These are phyloP conservation scores for Ustilago loliicola DNA, from an alignment of 1,284 basidiomycete genomes.

Conservation along the genomic window DNA sequence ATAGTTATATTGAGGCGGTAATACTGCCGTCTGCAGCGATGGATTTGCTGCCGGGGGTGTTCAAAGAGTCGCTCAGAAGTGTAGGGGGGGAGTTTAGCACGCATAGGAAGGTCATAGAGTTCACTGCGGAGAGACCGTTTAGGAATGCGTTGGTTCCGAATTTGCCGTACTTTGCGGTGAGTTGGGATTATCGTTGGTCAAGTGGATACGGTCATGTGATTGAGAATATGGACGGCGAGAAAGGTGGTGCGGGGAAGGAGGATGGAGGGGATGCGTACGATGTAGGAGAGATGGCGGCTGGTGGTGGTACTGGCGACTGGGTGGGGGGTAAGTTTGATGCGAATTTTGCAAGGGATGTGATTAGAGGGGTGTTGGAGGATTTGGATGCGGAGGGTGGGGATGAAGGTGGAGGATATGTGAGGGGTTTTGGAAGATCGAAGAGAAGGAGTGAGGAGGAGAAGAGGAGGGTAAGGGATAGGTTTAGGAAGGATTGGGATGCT, in stretches of 20 bases:
- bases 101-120: conserved; percentile 95
- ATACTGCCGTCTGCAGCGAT: conserved; percentile 87
- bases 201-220: conserved; percentile 81
- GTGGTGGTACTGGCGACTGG: conserved; percentile 12
- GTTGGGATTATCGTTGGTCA: conserved; percentile 91
- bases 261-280: conserved; percentile 73
- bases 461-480: conserved; percentile 75
- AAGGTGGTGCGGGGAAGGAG: conserved; percentile 71
- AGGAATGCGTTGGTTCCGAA: conserved; percentile 82
- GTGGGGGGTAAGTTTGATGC: conserved; percentile 38
- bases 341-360: conserved; percentile 89
- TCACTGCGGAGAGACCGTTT: conserved; percentile 74
- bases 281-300: conserved; percentile 65
- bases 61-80: conserved; percentile 91
- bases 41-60: conserved; percentile 89
- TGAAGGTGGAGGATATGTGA: conserved; percentile 14
- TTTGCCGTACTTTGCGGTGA: conserved; percentile 97
- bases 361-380: conserved; percentile 91
- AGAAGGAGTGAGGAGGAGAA: conserved; percentile 76
- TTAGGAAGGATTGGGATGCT: conserved; percentile 74
- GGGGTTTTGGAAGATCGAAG: conserved; percentile 74
- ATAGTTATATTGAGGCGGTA: conserved; percentile 90
- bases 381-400: conserved; percentile 77
- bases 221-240: conserved; percentile 71
- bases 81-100: conserved; percentile 97